These are phyloP conservation scores for Microcyclosporella mali DNA, from an alignment of 2,329 filamentous ascomycete species.

Conservation along the genomic window DNA sequence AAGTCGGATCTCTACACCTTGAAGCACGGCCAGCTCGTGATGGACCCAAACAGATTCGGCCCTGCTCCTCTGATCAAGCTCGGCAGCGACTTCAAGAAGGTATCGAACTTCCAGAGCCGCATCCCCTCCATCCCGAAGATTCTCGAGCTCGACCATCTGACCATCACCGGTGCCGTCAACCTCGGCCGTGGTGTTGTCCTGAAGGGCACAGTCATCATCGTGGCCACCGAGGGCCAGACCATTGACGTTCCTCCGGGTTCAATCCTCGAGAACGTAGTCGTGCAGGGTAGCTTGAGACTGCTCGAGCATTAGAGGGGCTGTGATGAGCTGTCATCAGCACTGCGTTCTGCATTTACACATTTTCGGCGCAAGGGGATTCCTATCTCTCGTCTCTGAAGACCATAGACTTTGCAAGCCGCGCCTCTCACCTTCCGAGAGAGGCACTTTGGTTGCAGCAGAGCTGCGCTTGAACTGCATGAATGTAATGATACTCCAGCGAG, in stretches of 20 bases:
- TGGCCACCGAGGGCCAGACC: constrained; percentile 93
- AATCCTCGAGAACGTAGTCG: constrained; percentile 96
- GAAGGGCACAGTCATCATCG: constrained; percentile 98
- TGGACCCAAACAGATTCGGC: constrained; percentile 93
- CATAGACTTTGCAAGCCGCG: too few relatives aligned
- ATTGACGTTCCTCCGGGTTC: constrained; percentile 97
- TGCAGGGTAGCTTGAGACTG: constrained; percentile 85
- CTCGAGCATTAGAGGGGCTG: constrained; percentile 53
- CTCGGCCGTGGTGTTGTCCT: constrained; percentile 90
- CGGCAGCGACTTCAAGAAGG: constrained; percentile 99
- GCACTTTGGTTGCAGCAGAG: too few relatives aligned
- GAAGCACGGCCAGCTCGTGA: constrained; percentile 95
- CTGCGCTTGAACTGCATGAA: too few relatives aligned
- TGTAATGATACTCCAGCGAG: too few relatives aligned
- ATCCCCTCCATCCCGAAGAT: constrained; percentile 86
- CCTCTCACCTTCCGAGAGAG: too few relatives aligned
- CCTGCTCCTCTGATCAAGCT: constrained; percentile 98
- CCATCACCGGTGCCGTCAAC: constrained; percentile 96
- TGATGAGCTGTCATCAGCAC: background rate
- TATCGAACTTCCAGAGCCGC: constrained; percentile 88
- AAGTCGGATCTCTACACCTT: constrained; percentile 99
- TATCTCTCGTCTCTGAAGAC: background rate
- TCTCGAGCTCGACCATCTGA: constrained; percentile 87
- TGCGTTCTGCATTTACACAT: background rate
- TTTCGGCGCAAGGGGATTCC: background rate